Evolutionary conservation across 2,329 filamentous ascomycete species (phyloP).

Genomic region (Ascosphaera aggregata): DNA sequence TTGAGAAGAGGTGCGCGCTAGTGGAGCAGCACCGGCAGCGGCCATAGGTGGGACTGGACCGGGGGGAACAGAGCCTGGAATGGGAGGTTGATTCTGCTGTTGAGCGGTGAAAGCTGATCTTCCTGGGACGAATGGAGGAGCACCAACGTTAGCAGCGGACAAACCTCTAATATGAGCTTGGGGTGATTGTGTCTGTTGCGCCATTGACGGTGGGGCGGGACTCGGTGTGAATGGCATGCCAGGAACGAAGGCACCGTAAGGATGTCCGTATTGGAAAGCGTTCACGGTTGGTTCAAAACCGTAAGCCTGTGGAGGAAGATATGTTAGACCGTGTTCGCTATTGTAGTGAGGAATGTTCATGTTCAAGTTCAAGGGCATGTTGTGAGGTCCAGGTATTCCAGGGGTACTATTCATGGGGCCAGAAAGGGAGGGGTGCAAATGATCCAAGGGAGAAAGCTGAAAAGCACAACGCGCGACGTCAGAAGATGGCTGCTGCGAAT

Average conservation of each 20-base stretch:
- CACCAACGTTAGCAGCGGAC: slow-evolving; percentile 27
- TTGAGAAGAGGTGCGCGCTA: slow-evolving; percentile 70
- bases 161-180: slow-evolving; percentile 20
- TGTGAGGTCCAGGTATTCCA: not conserved
- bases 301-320: not conserved
- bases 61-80: slow-evolving; percentile 26
- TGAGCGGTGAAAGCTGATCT: slow-evolving; percentile 24
- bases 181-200: slow-evolving; percentile 25
- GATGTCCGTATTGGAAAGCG: not conserved
- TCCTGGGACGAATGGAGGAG: slow-evolving; percentile 19
- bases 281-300: not conserved
- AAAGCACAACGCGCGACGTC: not conserved
- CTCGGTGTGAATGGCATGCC: not conserved
- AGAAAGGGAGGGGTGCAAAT: not conserved
- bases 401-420: no score
- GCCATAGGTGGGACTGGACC: slow-evolving; percentile 25
- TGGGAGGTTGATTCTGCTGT: slow-evolving; percentile 23
- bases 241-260: not conserved
- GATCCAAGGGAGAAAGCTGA: not conserved
- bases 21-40: slow-evolving; percentile 36
- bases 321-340: not conserved
- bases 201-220: slow-evolving; percentile 20
- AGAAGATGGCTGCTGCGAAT: not conserved
- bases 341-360: not conserved
- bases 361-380: not conserved